Base-by-base conservation (phyloP, 768 basidiomycete species). In the Boletus tomentosulus region DNA sequence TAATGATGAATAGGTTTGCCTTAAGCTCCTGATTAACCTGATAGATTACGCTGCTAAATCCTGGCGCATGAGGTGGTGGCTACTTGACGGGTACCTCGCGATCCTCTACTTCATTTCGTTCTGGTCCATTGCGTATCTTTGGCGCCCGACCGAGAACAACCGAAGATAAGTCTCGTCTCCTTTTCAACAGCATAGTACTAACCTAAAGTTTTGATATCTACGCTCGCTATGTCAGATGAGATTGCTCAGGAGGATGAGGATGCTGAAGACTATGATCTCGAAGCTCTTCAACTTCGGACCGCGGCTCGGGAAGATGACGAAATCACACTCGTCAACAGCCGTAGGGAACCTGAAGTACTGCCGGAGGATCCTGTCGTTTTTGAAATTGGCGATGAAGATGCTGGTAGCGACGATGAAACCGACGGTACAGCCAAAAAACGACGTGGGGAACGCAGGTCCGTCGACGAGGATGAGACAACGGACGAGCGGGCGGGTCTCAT, bases 201-300 rank as follows among this genome's bases (percentile, higher is more conserved):
- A 64, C 42, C 52, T 51, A 53, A 47, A 54, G 35, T 24, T 65
- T 70, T 46, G 73, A 73, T 78, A 61, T 78, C 65, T 59, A 89
- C 87, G 68, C 83, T 99, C 57, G 85, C 92, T 34, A 94, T 98
- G 88, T 95, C 92, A 25, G 95, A 98, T 59, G 97, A 99, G 74
- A 72, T 98, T 49, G 92, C 97, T 25, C 93, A 95, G 73, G 88
- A 94, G 63, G 92, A 95, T 65, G 86, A 88, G 62, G 94, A 95
- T 59, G 95, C 92, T 0, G 91, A 97, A 66, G 88, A 94, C 65
- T 95, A 92, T 62, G 92, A 94, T 63, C 76, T 92, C 27, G 92
- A 93, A 61, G 76, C 87, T 13, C 74, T 94, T 50, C 81, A 85
- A 60, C 73, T 64, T 48, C 83, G 85, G 33, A 76, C 76, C 2